Conservation (phyloP, 2,329 filamentous ascomycete genomes). For the Sporothrix euskadiensis region DNA sequence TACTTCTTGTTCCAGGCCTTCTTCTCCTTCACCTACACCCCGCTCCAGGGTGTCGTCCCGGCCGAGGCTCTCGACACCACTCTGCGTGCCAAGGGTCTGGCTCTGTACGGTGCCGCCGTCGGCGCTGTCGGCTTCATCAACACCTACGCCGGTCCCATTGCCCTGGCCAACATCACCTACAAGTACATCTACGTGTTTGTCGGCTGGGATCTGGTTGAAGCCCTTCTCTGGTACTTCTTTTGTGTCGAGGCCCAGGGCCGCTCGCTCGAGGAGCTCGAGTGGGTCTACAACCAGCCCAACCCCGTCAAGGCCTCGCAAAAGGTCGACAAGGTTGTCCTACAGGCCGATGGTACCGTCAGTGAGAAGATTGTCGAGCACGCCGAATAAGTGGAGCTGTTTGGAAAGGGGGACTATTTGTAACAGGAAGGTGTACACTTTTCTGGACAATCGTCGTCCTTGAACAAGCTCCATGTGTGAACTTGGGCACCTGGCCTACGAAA, state of each 20-base stretch:
- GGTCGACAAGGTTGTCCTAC: constrained; percentile 51
- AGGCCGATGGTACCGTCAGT: constrained; percentile 48
- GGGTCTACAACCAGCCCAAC: constrained; percentile 52
- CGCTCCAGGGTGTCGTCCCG: constrained; percentile 51
- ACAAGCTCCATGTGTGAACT: no score
- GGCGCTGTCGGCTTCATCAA: constrained; percentile 51
- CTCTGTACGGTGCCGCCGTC: constrained; percentile 46
- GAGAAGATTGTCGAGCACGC: constrained; percentile 45
- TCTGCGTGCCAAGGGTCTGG: constrained; percentile 55
- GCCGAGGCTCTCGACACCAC: constrained; percentile 52
- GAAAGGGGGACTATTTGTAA: neutral
- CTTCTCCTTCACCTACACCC: constrained; percentile 54
- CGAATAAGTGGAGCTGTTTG: neutral
- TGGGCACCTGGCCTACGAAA: no score
- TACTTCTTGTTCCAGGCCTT: constrained; percentile 54
- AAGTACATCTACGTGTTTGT: constrained; percentile 52
- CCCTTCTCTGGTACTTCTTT: constrained; percentile 48
- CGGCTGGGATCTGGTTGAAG: constrained; percentile 49
- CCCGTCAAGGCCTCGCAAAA: constrained; percentile 52
- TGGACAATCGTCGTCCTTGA: no score
- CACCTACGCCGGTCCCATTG: constrained; percentile 50
- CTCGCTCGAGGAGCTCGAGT: constrained; percentile 52
- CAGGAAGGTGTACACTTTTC: no score
- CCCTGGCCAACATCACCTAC: constrained; percentile 46
- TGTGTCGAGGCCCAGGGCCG: constrained; percentile 53